A percentile compares a stretch with the other conserved stretches of the same genome.
phyloP scores from a whole-genome alignment of 2,329 filamentous ascomycete species.

The Beauveria asiatica region DNA sequence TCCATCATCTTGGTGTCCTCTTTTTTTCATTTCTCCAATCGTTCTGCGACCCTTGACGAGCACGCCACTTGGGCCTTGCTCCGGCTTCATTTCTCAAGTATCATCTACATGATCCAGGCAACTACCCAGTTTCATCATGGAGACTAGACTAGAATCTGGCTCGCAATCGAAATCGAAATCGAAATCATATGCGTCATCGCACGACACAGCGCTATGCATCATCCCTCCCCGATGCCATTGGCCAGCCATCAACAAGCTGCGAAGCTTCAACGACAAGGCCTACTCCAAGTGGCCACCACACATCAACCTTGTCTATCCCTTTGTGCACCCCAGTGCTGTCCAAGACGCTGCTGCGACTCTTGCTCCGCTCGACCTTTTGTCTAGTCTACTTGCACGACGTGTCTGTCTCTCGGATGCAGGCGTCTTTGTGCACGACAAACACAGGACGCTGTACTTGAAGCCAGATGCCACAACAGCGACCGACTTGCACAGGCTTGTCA shows the following conservation, averaged over 20 bases:
- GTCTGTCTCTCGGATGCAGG: constrained; percentile 21
- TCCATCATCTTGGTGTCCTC: background rate
- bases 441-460: constrained; percentile 41
- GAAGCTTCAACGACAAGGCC: constrained; percentile 54
- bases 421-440: constrained; percentile 39
- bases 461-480: constrained; percentile 13
- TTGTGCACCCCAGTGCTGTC: constrained; percentile 43
- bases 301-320: constrained; percentile 59
- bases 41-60: background rate
- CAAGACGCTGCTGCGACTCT: constrained; percentile 29
- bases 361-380: constrained; percentile 12
- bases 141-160: background rate
- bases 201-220: constrained; percentile 53
- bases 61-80: background rate
- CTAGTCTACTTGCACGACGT: background rate
- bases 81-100: background rate
- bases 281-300: constrained; percentile 58
- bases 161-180: background rate
- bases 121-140: background rate
- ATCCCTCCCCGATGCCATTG: constrained; percentile 44
- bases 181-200: constrained; percentile 23
- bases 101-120: background rate
- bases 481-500: constrained; percentile 18
- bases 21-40: background rate
- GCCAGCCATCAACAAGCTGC: constrained; percentile 42